Conservation (phyloP, 306 rosid species). For the Pueraria montana region DNA sequence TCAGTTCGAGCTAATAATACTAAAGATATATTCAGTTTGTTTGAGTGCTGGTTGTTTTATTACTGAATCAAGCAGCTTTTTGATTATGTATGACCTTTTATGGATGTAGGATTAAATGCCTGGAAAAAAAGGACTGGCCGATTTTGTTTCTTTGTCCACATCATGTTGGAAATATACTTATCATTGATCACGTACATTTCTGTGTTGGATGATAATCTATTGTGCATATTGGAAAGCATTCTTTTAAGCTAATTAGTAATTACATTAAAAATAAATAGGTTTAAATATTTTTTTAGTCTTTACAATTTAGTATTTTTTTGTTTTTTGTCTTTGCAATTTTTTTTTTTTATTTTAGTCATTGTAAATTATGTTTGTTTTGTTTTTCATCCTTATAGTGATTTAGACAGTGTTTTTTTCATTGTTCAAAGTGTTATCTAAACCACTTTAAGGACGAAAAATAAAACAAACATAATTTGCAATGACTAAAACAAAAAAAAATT, state of each 20-base stretch:
- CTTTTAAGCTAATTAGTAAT: background rate
- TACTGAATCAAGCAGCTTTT: slow-evolving; percentile 1
- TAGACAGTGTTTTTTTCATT: too few species aligned
- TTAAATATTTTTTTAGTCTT: too few species aligned
- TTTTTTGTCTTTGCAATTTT: too few species aligned
- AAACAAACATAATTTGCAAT: too few species aligned
- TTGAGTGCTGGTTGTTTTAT: background rate
- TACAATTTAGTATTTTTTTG: too few species aligned
- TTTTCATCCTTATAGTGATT: too few species aligned
- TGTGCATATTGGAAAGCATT: slow-evolving; percentile 18
- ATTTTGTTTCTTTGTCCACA: background rate
- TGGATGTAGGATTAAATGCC: slow-evolving; percentile 12
- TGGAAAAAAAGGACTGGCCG: background rate
- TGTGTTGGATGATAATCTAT: background rate
- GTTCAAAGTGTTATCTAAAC: too few species aligned
- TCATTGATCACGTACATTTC: background rate
- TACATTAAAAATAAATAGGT: too few species aligned
- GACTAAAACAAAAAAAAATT: too few species aligned
- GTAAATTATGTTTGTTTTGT: too few species aligned
- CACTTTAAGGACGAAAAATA: too few species aligned
- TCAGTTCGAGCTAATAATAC: background rate
- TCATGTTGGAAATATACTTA: slow-evolving; percentile 7
- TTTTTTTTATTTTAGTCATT: too few species aligned
- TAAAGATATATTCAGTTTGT: background rate
- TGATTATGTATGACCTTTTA: slow-evolving; percentile 17